Conservation (phyloP, 768 basidiomycete species). For the Macrolepiota fuliginosa region DNA sequence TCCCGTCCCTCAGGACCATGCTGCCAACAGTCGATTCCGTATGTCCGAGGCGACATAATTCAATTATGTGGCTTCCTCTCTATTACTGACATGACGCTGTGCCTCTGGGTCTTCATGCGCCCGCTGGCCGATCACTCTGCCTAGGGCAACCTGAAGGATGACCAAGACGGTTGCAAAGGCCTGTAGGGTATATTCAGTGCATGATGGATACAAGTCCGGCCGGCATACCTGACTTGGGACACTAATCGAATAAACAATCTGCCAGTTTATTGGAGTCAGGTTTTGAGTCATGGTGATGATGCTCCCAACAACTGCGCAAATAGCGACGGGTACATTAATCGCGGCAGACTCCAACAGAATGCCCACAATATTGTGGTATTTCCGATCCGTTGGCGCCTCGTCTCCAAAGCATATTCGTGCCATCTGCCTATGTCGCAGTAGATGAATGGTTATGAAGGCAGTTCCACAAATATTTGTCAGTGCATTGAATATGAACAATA, state of each 20-base stretch:
- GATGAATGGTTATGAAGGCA: not conserved
- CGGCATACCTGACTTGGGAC: not conserved
- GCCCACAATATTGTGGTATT: not conserved
- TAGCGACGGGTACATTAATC: not conserved
- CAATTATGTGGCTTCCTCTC: conserved; percentile 59
- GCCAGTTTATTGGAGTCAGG: not conserved
- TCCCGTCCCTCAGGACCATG: no score
- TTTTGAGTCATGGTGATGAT: not conserved
- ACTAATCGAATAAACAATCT: not conserved
- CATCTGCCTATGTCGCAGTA: not conserved
- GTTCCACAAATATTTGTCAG: not conserved
- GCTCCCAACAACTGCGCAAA: not conserved
- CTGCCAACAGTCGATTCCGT: no score
- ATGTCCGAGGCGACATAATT: no score
- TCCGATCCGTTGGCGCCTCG: not conserved
- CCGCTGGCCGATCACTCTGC: not conserved
- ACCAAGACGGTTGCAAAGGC: not conserved
- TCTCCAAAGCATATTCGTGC: not conserved
- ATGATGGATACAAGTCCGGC: no score
- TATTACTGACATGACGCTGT: no score
- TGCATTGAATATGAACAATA: not conserved
- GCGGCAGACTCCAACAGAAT: not conserved
- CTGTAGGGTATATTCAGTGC: not conserved
- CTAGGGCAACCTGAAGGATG: no score
- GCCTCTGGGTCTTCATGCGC: not conserved